phyloP scores from a whole-genome alignment of 192 early-diverging fungal species.

The Phycomyces nitens region DNA sequence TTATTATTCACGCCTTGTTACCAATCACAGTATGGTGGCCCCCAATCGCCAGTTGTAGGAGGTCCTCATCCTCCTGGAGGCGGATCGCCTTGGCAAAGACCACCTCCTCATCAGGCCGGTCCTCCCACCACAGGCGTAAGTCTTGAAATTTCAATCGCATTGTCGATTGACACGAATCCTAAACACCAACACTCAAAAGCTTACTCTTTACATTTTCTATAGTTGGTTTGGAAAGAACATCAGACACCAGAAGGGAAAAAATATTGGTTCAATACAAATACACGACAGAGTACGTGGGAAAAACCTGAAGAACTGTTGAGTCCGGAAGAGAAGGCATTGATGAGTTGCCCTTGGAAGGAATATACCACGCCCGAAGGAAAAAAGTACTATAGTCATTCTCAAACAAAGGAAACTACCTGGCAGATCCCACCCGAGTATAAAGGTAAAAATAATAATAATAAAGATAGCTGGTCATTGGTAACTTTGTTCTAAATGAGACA shows the following conservation, averaged over 20 bases:
- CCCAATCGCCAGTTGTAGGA: neutral
- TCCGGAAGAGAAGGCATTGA: slow-evolving; percentile 62
- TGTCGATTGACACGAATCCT: neutral
- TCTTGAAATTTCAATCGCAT: too few species aligned
- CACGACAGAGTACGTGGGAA: slow-evolving; percentile 85
- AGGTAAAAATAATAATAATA: slow-evolving; percentile 26
- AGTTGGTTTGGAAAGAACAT: slow-evolving; percentile 67
- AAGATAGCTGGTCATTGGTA: neutral
- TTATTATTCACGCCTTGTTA: neutral
- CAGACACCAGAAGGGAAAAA: slow-evolving; percentile 76
- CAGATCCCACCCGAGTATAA: slow-evolving; percentile 76
- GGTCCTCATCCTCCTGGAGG: neutral
- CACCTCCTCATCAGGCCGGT: neutral
- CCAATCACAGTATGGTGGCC: neutral
- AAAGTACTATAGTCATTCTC: slow-evolving; percentile 82
- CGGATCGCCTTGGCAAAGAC: neutral
- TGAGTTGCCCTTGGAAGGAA: slow-evolving; percentile 78
- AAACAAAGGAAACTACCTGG: slow-evolving; percentile 82
- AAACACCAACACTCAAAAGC: neutral
- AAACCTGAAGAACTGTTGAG: slow-evolving; percentile 91
- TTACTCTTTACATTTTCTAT: neutral
- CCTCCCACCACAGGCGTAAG: neutral
- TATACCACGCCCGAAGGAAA: slow-evolving; percentile 72
- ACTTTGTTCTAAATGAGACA: too few species aligned
- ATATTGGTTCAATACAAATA: slow-evolving; percentile 82